Base-by-base conservation (phyloP, 2,329 filamentous ascomycete genomes). In the Fusarium lyarnte region DNA sequence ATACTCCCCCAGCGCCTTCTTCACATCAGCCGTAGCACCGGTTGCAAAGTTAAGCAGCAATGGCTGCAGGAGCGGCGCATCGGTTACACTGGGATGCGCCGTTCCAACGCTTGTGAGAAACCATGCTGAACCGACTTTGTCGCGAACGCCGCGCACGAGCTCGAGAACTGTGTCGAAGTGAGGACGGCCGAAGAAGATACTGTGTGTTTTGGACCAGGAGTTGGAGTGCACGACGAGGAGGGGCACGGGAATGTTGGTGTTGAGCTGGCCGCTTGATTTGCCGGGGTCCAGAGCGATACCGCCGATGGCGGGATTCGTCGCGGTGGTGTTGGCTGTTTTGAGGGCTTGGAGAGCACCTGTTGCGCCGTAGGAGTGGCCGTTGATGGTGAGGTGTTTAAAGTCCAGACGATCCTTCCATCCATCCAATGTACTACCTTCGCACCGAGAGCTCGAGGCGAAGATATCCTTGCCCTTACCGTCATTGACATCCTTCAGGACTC, bases 211-310 rank as follows among this genome's bases (percentile, higher is more conserved):
- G 38, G 88, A 91, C 90, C 91, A 93, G 12, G 89, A 88, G 66
- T 89, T 86, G 52, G 89, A 91, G 80, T 93, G 88, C 42, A 92
- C 82, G 33, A 92, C 82, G 51, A 92, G 80, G 5, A 90, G 78
- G 3, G 91, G 90, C 3, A 90, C 87, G 35, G 83, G 75, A 68
- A 92, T 84, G 43, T 90, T 84, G 64, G 83, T 78, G 79, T 92
- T 92, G 16, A 92, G 82, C 1, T 84, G 87, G 1, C 91, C 91
- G 69, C 87, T 90, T 4, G 82, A 81, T 78, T 93, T 93, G 58
- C 91, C 91, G 0, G 91, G 90, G 77, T 93, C 91, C 35, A 93
- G 84, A 54, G 89, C 85, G 66, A 93, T 86, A 25, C 85, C 90
- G 6, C 87, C 89, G 2, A 85, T 83, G 68, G 90, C 86, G 0